These are phyloP conservation scores for Podospora didyma DNA, from an alignment of 495 filamentous ascomycete species.

Conservation along the genomic window DNA sequence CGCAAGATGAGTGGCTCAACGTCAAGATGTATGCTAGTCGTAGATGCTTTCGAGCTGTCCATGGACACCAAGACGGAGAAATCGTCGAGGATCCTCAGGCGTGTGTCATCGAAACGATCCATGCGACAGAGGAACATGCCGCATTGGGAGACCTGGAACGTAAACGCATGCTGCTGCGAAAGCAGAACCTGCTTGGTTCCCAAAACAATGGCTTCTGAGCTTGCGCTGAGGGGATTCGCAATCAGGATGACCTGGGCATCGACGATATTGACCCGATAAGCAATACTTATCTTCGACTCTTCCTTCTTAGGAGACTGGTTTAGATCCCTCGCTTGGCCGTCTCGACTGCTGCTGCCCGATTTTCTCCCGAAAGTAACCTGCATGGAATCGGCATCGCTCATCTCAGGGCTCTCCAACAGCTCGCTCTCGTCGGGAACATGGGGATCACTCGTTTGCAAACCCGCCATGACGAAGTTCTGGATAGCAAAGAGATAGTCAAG, in stretches of 20 bases:
- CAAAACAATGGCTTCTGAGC: conserved; percentile 92
- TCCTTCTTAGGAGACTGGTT: conserved; percentile 19
- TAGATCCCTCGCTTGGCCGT: not conserved
- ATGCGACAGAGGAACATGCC: conserved; percentile 99
- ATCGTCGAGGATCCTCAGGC: conserved; percentile 88
- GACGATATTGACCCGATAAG: conserved; percentile 89
- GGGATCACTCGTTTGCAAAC: conserved; percentile 58
- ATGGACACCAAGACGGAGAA: conserved; percentile 88
- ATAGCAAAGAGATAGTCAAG: conserved; percentile 92
- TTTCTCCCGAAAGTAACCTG: conserved; percentile 28
- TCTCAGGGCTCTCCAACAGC: conserved; percentile 55
- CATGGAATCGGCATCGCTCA: conserved; percentile 52
- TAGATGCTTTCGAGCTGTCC: conserved; percentile 67
- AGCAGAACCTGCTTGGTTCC: conserved; percentile 90
- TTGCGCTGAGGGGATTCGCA: conserved; percentile 82
- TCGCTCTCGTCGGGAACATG: conserved; percentile 52
- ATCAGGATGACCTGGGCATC: conserved; percentile 95
- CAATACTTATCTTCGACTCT: conserved; percentile 62
- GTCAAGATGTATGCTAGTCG: conserved; percentile 79
- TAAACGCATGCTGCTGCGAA: conserved; percentile 89
- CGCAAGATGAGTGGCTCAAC: conserved; percentile 90
- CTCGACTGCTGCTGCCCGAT: conserved; percentile 21
- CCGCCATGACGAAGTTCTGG: conserved; percentile 70
- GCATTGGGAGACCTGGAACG: conserved; percentile 84
- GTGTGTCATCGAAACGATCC: conserved; percentile 86